Base-by-base conservation (phyloP, 805 yeast species). In the Brettanomyces naardenensis region DNA sequence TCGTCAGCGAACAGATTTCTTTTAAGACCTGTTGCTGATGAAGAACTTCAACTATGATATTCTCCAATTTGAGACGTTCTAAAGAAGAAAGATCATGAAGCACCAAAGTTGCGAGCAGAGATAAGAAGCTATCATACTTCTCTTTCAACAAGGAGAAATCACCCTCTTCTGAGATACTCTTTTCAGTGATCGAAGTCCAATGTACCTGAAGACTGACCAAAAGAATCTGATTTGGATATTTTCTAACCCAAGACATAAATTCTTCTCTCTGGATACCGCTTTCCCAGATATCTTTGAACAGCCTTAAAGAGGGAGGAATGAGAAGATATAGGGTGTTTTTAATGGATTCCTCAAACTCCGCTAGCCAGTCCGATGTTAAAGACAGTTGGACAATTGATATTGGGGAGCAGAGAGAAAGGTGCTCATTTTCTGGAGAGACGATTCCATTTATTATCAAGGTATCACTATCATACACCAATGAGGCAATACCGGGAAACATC, bases 401-500 rank as follows among this genome's bases (percentile, higher is more conserved):
- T 0, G 75, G 68, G 2, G 53, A 48, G 0, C 28, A 28, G 2
- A 85, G 59, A 0, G 10, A 5, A 2, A 87, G 54, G 2, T 22
- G 31, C 50, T 89, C 97, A 0, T 78, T 82, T 45, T 84, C 82
- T 0, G 65, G 61, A n/a, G 96, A 82, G 1, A 46, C 34, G 1
- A 87, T 62, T 1, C 75, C 75, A 0, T 47, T 44, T 3, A 61
- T 57, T 4, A 33, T 3, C 19, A 39, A 33, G 0, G 41, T 17
- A 15, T 69, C 68, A 5, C 41, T 20, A 22, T 53, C 50, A 36
- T 47, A 53, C 0, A 56, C 47, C 2, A 85, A 45, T 3, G 62
- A 50, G 0, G 68, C 46, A 3, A 87, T 62, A 2, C 90, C 94
- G 4, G 75, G 56, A 53, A 83, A 88, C 79, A 88, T 71, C 49